Percentiles rank a stretch among this genome's conserved stretches.
phyloP scores from a whole-genome alignment of 2,329 filamentous ascomycete species.

The Alternaria conjuncta region DNA sequence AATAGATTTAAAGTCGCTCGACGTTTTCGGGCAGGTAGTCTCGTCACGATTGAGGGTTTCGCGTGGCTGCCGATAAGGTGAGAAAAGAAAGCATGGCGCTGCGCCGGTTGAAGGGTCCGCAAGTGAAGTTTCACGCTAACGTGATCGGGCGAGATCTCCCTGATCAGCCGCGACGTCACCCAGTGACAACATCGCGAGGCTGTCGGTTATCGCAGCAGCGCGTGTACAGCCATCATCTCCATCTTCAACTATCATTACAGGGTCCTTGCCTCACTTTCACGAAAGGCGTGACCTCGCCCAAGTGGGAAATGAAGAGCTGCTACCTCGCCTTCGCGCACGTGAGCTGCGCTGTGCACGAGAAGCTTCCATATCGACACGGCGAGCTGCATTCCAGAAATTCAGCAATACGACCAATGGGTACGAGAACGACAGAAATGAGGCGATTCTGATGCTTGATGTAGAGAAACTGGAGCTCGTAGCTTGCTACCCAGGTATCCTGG shows the following conservation, averaged over 20 bases:
- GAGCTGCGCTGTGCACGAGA: not conserved
- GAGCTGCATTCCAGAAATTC: not conserved
- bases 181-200: not conserved
- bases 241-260: not conserved
- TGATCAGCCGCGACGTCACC: constrained; percentile 3
- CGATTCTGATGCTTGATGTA: not conserved
- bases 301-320: not conserved
- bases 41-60: not conserved
- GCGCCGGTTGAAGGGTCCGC: constrained; percentile 3
- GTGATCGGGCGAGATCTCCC: not conserved
- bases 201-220: not conserved
- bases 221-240: not conserved
- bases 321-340: not conserved
- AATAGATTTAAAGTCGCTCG: not conserved
- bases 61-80: constrained; percentile 15
- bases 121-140: constrained; percentile 26
- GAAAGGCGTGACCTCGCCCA: not conserved
- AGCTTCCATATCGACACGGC: not conserved
- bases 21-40: not conserved
- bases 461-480: not conserved
- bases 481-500: not conserved
- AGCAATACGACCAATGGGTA: not conserved
- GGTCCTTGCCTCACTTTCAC: not conserved
- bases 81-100: constrained; percentile 11
- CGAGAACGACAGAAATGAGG: not conserved